Evolutionary conservation across 768 basidiomycete genomes (phyloP).

Genomic region (Cystofilobasidium bisporidii): DNA sequence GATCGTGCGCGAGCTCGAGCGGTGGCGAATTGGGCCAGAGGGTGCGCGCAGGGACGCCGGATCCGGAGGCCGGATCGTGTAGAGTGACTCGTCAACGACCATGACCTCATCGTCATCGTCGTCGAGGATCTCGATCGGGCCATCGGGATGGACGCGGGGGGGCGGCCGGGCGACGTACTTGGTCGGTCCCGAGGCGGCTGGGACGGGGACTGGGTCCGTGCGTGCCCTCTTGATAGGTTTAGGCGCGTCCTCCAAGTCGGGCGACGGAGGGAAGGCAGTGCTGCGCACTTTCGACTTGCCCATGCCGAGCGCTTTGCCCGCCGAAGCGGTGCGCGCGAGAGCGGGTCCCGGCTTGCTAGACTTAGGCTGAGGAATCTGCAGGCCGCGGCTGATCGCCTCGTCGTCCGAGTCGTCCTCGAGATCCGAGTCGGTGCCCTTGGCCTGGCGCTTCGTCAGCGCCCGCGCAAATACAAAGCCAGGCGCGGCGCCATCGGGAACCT

Average conservation of each 20-base stretch:
- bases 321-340: background rate
- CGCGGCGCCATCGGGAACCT: conserved; percentile 37
- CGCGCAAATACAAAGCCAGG: conserved; percentile 37
- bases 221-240: conserved; percentile 4
- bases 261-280: conserved; percentile 37
- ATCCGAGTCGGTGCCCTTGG: conserved; percentile 21
- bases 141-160: background rate
- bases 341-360: background rate
- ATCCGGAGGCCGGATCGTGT: background rate
- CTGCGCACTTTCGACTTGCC: conserved; percentile 35
- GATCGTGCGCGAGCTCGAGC: conserved; percentile 14
- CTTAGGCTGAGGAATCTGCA: background rate
- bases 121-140: conserved; percentile 25
- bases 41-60: conserved; percentile 5
- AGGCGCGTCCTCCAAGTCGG: conserved; percentile 19
- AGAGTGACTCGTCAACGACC: conserved; percentile 18
- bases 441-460: conserved; percentile 16
- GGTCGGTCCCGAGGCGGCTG: background rate
- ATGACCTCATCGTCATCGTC: conserved; percentile 28
- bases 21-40: conserved; percentile 12
- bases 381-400: conserved; percentile 30
- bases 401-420: conserved; percentile 46
- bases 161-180: background rate
- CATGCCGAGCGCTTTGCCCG: background rate
- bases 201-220: background rate